Conservation (phyloP, 495 filamentous ascomycete species). For the Cryomyces minteri region DNA sequence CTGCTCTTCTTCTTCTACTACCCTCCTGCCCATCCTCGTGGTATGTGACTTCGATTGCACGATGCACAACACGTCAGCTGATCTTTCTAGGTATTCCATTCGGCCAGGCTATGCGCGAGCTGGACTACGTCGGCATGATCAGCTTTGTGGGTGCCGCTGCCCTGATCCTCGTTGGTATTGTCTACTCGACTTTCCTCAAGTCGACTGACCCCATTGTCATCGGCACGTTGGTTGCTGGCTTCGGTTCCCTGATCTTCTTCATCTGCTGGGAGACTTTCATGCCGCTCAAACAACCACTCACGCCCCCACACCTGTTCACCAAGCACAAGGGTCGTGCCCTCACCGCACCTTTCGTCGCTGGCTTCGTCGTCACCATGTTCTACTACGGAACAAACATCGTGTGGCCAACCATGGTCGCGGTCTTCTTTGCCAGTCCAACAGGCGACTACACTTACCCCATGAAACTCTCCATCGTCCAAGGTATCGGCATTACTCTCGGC, state of each 20-base stretch:
- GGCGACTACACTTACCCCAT: constrained; percentile 7
- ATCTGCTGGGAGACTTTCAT: constrained; percentile 17
- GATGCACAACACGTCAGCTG: too few species aligned
- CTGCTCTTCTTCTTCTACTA: constrained; percentile 14
- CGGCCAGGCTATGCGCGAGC: constrained; percentile 10
- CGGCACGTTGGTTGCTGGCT: constrained; percentile 21
- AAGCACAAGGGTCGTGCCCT: not conserved
- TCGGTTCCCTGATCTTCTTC: constrained; percentile 17
- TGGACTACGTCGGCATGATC: constrained; percentile 14
- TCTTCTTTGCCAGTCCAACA: constrained; percentile 11
- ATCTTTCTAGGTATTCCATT: too few species aligned
- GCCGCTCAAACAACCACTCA: constrained; percentile 5
- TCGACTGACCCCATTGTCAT: constrained; percentile 11
- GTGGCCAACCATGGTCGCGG: constrained; percentile 14
- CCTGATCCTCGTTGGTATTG: constrained; percentile 5
- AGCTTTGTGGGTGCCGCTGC: constrained; percentile 4
- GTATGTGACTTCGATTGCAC: too few species aligned
- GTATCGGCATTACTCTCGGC: constrained; percentile 15
- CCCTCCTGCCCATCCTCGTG: constrained; percentile 14
- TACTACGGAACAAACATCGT: constrained; percentile 9
- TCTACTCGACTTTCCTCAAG: constrained; percentile 4
- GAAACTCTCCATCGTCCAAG: constrained; percentile 12
- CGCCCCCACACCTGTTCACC: constrained; percentile 9
- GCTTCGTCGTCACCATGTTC: not conserved
- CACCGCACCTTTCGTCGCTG: constrained; percentile 2